Conservation (phyloP, 192 early-diverging fungal genomes). For the Podila clonocystis region DNA sequence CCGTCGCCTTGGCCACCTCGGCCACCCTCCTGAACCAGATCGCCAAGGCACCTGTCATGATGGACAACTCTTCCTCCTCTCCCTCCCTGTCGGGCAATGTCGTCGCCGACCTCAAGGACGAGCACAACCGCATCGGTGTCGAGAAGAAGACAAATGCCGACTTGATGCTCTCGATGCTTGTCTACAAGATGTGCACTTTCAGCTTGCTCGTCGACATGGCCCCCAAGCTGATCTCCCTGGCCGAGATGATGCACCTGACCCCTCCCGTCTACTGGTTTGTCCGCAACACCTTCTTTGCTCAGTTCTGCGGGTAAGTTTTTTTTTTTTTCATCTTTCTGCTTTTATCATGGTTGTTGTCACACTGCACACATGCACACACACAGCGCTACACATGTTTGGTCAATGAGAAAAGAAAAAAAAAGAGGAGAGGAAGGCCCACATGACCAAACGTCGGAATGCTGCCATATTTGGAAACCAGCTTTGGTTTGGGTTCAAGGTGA, state of each 20-base stretch:
- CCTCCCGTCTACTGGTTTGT: constrained; percentile 70
- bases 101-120: constrained; percentile 43
- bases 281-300: constrained; percentile 88
- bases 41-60: constrained; percentile 27
- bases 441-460: neutral
- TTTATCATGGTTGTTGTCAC: neutral
- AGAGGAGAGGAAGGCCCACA: neutral
- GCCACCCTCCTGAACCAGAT: constrained; percentile 42
- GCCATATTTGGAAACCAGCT: neutral
- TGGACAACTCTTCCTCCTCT: constrained; percentile 5
- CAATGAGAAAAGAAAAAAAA: too few species aligned
- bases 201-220: constrained; percentile 67
- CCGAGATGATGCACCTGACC: constrained; percentile 60
- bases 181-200: constrained; percentile 76
- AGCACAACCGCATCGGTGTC: constrained; percentile 49
- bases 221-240: constrained; percentile 61
- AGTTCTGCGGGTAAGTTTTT: constrained; percentile 77
- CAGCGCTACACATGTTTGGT: too few species aligned
- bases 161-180: constrained; percentile 68
- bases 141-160: constrained; percentile 63
- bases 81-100: constrained; percentile 9
- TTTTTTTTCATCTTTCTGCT: neutral
- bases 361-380: too few species aligned
- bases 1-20: constrained; percentile 38
- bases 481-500: neutral